These are phyloP conservation scores for Backusella liffmaniae DNA, from an alignment of 192 early-diverging fungal species.

Conservation along the genomic window DNA sequence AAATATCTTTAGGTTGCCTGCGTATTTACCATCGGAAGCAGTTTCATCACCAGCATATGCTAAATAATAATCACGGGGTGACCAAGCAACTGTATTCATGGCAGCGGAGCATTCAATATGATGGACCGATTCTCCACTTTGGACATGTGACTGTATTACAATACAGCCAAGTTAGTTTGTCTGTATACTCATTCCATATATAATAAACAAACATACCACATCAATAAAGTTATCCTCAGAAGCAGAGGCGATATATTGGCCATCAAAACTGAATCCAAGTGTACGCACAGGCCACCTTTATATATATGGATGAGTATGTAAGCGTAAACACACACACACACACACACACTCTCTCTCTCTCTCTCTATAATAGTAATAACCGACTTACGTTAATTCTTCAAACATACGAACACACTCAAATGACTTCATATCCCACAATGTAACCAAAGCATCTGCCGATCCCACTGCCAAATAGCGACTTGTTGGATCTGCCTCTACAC, in stretches of 20 bases:
- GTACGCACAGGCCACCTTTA: conserved; percentile 69
- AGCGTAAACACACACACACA: too few species aligned
- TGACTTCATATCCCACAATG: conserved; percentile 73
- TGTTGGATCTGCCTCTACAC: conserved; percentile 76
- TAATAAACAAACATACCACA: conserved; percentile 54
- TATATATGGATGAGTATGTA: background rate
- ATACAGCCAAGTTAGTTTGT: background rate
- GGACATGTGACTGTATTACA: conserved; percentile 60
- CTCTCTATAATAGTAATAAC: background rate
- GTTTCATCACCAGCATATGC: conserved; percentile 79
- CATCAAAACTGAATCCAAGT: conserved; percentile 78
- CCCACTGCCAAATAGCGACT: conserved; percentile 79
- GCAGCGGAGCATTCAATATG: conserved; percentile 64
- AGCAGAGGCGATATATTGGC: conserved; percentile 69
- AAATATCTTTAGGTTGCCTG: conserved; percentile 53
- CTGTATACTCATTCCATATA: background rate
- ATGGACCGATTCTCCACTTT: conserved; percentile 69
- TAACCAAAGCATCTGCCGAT: conserved; percentile 71
- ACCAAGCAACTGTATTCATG: conserved; percentile 79
- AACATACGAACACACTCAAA: conserved; percentile 66
- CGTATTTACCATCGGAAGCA: conserved; percentile 31
- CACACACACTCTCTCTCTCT: background rate
- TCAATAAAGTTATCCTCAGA: conserved; percentile 80
- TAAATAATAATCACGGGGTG: conserved; percentile 71
- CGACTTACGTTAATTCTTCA: conserved; percentile 60